Conservation (phyloP, 345 rosid species). For the Salix brachista region DNA sequence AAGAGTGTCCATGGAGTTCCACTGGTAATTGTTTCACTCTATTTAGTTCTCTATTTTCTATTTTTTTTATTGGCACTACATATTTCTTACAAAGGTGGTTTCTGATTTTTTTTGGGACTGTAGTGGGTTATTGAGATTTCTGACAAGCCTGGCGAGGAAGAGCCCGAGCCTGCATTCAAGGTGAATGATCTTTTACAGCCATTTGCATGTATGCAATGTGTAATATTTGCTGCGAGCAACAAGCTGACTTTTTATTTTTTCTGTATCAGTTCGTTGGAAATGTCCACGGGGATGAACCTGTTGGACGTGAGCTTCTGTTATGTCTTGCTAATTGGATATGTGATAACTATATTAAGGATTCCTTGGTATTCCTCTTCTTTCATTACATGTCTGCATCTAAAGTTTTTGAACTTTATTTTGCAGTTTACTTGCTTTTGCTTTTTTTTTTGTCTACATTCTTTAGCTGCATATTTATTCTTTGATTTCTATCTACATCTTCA, state of each 20-base stretch:
- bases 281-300: constrained; percentile 97
- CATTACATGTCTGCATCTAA: neutral
- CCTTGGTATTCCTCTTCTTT: constrained; percentile 57
- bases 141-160: constrained; percentile 76
- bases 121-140: constrained; percentile 98
- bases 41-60: neutral
- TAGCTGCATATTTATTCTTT: constrained; percentile 1
- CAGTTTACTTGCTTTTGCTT: neutral
- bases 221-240: neutral
- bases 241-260: constrained; percentile 13
- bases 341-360: constrained; percentile 65
- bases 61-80: neutral
- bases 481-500: neutral
- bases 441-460: neutral
- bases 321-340: constrained; percentile 92
- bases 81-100: neutral
- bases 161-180: constrained; percentile 97
- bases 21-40: constrained; percentile 52
- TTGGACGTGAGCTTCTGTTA: constrained; percentile 79
- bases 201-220: neutral
- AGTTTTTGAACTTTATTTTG: constrained; percentile 1
- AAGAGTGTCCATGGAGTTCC: constrained; percentile 86
- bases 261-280: constrained; percentile 72
- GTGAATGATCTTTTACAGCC: constrained; percentile 28
- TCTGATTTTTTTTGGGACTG: neutral